Base-by-base conservation (phyloP, 176 grass and related monocot genomes). In the Avena atlantica region DNA sequence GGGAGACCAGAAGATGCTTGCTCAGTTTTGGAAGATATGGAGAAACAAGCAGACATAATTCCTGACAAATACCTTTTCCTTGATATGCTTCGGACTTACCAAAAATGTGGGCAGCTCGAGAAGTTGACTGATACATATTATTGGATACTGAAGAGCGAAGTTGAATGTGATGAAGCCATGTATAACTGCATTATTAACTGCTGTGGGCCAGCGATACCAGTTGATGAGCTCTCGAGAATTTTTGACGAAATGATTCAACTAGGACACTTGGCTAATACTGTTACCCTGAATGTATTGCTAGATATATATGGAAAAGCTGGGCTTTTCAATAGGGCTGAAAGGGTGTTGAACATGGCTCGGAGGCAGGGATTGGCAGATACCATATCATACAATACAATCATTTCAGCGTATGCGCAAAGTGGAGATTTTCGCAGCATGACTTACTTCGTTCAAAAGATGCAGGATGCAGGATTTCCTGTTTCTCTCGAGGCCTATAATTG, bases 161-260 rank as follows among this genome's bases (percentile, higher is more conserved):
- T 91, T 79, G 70, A 90, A 76, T 94, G 85, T 66, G 96, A 98
- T 49, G 96, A 92, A 91, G 86, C 88, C 37, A 92, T 98, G 96
- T 92, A 98, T 52, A 98, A 95, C 65, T 95, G 93, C 85, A 87
- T 96, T 74, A 98, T 98, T 84, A 98, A 98, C 78, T 98, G 96
- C 75, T 98, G 96, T 74, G 93, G 91, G 5, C 84, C 55, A 74
- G 92, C 88, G 0, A 88, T 98, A 83, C 93, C 91, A 11, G 90
- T 96, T 58, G 93, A 98, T 49, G 96, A 98, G 76, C 78, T 98
- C 36, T 98, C 92, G 47, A 91, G 96, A 71, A 79, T 94, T 85
- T 98, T 95, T 75, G 92, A 96, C 13, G 93, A 98, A 91, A 98
- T 98, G 96, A 81, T 94, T 53, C 78, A 78, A 49, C 58, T 81